These are phyloP conservation scores for Xylariaceae sp. DNA, from an alignment of 2,329 filamentous ascomycete species.

Conservation along the genomic window DNA sequence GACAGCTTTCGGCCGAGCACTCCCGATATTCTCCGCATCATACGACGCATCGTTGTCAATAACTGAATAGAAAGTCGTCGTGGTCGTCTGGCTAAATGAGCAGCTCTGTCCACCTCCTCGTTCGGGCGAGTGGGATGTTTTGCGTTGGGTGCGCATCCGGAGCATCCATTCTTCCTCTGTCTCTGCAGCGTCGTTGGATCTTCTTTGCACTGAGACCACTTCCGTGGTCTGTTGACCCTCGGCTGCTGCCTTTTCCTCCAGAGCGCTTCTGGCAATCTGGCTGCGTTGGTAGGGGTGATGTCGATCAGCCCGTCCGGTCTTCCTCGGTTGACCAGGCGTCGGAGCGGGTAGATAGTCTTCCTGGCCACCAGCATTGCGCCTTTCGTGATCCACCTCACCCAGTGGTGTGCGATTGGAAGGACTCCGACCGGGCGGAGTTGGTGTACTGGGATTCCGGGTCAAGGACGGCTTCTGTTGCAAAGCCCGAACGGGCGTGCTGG, in stretches of 20 bases:
- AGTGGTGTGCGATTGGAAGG: constrained; percentile 74
- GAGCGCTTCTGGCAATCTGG: constrained; percentile 39
- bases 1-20: constrained; percentile 50
- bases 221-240: constrained; percentile 50
- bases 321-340: constrained; percentile 91
- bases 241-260: constrained; percentile 47
- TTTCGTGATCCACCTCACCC: constrained; percentile 87
- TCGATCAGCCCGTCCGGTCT: constrained; percentile 72
- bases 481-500: constrained; percentile 56
- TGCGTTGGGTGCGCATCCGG: constrained; percentile 63
- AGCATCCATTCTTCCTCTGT: constrained; percentile 80
- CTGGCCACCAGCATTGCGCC: constrained; percentile 59
- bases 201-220: constrained; percentile 54
- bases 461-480: constrained; percentile 52
- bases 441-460: constrained; percentile 60
- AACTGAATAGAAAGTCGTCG: constrained; percentile 60
- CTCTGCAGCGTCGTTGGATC: constrained; percentile 54
- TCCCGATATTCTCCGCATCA: constrained; percentile 65
- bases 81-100: constrained; percentile 70
- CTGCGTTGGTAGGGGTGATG: constrained; percentile 67
- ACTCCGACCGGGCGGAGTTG: constrained; percentile 78
- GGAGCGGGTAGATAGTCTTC: constrained; percentile 93
- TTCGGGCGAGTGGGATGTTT: constrained; percentile 57
- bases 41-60: constrained; percentile 64
- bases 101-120: constrained; percentile 54